phyloP scores from a whole-genome alignment of 495 filamentous ascomycete species.

The Tuber melanosporum region DNA sequence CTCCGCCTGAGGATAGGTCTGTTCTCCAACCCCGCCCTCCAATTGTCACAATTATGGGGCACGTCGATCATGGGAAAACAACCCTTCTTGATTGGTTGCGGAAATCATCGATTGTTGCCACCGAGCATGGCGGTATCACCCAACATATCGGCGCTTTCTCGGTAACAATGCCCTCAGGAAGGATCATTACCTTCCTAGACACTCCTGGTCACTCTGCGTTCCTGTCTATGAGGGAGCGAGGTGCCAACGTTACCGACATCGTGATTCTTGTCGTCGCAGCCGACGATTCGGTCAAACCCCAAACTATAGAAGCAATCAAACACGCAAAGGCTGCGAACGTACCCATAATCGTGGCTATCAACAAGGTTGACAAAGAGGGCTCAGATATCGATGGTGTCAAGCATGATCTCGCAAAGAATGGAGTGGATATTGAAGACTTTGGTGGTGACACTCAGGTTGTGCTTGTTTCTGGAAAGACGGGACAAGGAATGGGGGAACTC shows the following conservation, averaged over 20 bases:
- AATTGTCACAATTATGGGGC: constrained; percentile 98
- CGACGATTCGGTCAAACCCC: constrained; percentile 95
- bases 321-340: constrained; percentile 86
- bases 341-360: constrained; percentile 96
- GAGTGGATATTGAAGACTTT: constrained; percentile 87
- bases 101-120: constrained; percentile 80
- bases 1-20: constrained; percentile 64
- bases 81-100: constrained; percentile 91
- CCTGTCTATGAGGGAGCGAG: constrained; percentile 87
- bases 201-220: constrained; percentile 97
- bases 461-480: constrained; percentile 85
- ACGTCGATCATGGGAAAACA: constrained; percentile 98
- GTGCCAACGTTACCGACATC: constrained; percentile 94
- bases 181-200: constrained; percentile 91
- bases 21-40: constrained; percentile 69
- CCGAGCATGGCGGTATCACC: constrained; percentile 94
- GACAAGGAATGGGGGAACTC: constrained; percentile 81
- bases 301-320: constrained; percentile 93
- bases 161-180: constrained; percentile 74
- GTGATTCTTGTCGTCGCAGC: constrained; percentile 94
- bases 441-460: constrained; percentile 93
- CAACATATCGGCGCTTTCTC: constrained; percentile 99
- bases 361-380: constrained; percentile 87
- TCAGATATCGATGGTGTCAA: constrained; percentile 76
- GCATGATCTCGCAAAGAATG: constrained; percentile 73